Evolutionary conservation across 1,284 basidiomycete genomes (phyloP).

Genomic region (Pseudozyma tsukubaensis): DNA sequence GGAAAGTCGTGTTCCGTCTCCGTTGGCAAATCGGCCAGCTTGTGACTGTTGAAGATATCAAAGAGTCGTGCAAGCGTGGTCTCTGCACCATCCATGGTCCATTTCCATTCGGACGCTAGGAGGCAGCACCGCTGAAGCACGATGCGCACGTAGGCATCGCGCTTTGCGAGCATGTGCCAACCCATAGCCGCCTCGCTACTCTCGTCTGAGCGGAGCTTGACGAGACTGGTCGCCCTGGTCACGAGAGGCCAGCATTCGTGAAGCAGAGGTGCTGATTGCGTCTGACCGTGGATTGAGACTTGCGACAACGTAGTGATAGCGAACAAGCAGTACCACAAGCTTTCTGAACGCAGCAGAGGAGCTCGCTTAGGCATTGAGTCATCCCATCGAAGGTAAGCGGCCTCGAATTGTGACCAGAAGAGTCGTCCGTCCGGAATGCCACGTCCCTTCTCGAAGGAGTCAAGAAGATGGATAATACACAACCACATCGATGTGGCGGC

Average conservation of each 20-base stretch:
- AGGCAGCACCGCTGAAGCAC: constrained; percentile 80
- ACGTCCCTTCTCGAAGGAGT: constrained; percentile 34
- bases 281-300: constrained; percentile 76
- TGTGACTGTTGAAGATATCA: constrained; percentile 82
- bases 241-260: constrained; percentile 77
- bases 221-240: constrained; percentile 27
- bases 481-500: constrained; percentile 80
- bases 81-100: constrained; percentile 74
- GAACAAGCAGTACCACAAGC: constrained; percentile 79
- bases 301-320: constrained; percentile 81
- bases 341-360: constrained; percentile 70
- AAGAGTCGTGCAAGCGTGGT: constrained; percentile 77
- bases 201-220: constrained; percentile 75
- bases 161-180: constrained; percentile 73
- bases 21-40: constrained; percentile 80
- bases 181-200: constrained; percentile 72
- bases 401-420: constrained; percentile 55
- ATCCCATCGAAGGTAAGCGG: constrained; percentile 48
- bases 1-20: constrained; percentile 81
- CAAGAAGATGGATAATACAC: constrained; percentile 75
- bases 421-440: constrained; percentile 22
- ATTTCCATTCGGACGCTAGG: constrained; percentile 79
- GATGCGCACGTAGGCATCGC: constrained; percentile 81
- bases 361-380: constrained; percentile 71
- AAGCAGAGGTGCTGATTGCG: constrained; percentile 72